Evolutionary conservation across 2,329 filamentous ascomycete genomes (phyloP).

Genomic region (Colletotrichum somersetense): DNA sequence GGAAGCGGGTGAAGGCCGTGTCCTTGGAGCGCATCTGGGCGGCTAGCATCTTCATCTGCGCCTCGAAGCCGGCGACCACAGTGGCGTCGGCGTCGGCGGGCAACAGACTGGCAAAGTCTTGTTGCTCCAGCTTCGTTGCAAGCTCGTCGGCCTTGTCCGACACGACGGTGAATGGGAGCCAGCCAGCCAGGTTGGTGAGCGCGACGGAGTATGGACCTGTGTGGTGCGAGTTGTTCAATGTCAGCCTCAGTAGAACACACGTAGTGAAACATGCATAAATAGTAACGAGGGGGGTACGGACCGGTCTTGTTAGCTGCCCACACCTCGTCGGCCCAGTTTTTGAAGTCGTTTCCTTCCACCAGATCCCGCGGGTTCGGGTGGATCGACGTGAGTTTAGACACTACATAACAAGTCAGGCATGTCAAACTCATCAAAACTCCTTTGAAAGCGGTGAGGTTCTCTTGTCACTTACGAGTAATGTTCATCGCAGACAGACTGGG

Average conservation of each 20-base stretch:
- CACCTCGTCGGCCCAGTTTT: conserved; percentile 39
- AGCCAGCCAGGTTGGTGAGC: conserved; percentile 51
- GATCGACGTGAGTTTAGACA: conserved; percentile 37
- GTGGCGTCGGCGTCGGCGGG: conserved; percentile 49
- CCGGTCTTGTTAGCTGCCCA: conserved; percentile 42
- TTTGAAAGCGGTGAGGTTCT: background rate
- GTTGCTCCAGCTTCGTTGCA: conserved; percentile 49
- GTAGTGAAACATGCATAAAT: no score
- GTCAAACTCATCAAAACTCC: background rate
- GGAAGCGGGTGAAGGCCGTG: conserved; percentile 51
- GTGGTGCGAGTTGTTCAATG: background rate
- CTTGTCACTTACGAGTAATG: conserved; percentile 38
- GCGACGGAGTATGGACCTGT: conserved; percentile 50
- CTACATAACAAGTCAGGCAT: background rate
- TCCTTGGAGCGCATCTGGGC: conserved; percentile 50
- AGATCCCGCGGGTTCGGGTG: conserved; percentile 38
- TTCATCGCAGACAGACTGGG: conserved; percentile 45
- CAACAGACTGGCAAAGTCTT: conserved; percentile 51
- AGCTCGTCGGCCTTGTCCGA: conserved; percentile 49
- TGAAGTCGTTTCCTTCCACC: conserved; percentile 36
- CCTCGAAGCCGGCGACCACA: conserved; percentile 53
- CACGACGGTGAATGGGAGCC: conserved; percentile 53
- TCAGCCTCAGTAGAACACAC: background rate
- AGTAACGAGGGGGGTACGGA: background rate
- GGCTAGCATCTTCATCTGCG: conserved; percentile 54